Base-by-base conservation (phyloP, 2,329 filamentous ascomycete species). In the Chaetothyriales sp. region DNA sequence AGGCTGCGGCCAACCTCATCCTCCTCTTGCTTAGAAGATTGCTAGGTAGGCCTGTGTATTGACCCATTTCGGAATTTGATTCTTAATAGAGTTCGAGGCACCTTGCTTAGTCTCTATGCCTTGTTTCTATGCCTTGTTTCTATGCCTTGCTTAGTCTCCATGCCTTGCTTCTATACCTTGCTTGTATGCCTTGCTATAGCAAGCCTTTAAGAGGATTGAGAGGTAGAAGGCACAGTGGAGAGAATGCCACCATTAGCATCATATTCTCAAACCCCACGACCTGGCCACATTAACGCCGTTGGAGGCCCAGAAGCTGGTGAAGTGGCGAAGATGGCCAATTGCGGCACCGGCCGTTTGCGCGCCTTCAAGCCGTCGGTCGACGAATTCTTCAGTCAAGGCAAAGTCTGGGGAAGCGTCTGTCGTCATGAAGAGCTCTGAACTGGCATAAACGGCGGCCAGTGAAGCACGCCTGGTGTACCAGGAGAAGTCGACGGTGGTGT, bases 391-490 rank as follows among this genome's bases (percentile, higher is more conserved):
- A 2, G 92, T 97, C 56, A 89, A 86, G 8, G 64, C 66, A 62
- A 86, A 92, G n/a, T 78, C 80, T 0, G 76, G 70, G 3, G 83
- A 89, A 54, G 73, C 75, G 68, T 97, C 92, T 54, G 85, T 89
- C 19, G 89, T 95, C 89, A 97, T 95, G 70, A 89, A 94, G 4
- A 95, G 73, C 69, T 98, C 92, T 51, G 83, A 78, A 33, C 82
- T 80, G 49, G 87, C 87, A 64, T 86, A 87, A n/a, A 86, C 74
- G 1, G 76, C 75, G 0, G 78, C 75, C 20, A 86, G 66, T 0
- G 74, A 77, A 7, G 80, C 74, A 2, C 83, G 75, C 65, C 83
- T 85, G 1, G 81, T 82, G 61, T 98, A 98, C 92, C 92, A 98
- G 4, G 81, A 83, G 3, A 80, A 78, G 67, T 97, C 89, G 54